Conservation (phyloP, 148 eudicot species). For the Silene latifolia region DNA sequence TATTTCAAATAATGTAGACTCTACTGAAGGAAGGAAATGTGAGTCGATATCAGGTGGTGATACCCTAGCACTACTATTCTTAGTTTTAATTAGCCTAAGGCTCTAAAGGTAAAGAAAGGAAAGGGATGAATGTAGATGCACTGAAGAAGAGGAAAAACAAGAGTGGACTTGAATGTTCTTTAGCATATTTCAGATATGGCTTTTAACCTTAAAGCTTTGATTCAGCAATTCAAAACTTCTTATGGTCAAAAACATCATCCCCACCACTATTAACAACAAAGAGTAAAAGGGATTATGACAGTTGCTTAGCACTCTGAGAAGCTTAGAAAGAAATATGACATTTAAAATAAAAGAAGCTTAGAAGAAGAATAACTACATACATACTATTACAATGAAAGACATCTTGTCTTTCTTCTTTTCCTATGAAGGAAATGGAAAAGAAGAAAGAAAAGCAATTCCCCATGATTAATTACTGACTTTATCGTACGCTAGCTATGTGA, state of each 20-base stretch:
- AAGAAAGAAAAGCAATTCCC: constrained; percentile 36
- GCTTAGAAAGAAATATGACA: not conserved
- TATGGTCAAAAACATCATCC: not conserved
- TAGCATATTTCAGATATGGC: not conserved
- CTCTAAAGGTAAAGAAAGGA: not conserved
- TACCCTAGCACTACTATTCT: too few relatives aligned
- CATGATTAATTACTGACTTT: not conserved
- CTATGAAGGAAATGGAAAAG: constrained; percentile 31
- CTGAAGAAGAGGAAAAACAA: not conserved
- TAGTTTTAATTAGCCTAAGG: too few relatives aligned
- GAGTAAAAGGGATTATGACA: constrained; percentile 1
- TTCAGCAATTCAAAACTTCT: not conserved
- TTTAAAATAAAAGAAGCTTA: not conserved
- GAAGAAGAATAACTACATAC: not conserved
- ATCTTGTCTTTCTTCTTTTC: constrained; percentile 62
- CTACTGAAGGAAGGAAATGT: too few relatives aligned
- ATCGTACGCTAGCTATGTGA: constrained; percentile 1
- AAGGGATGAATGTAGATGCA: not conserved
- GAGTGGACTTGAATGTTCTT: not conserved
- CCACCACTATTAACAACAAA: not conserved
- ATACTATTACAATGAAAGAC: constrained; percentile 30
- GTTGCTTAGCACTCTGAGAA: not conserved
- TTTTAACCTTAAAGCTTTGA: constrained; percentile 7
- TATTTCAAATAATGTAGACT: too few relatives aligned
- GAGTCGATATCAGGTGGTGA: too few relatives aligned